Conservation (phyloP, 129 eudicot species). For the Flaveria ramosissima region DNA sequence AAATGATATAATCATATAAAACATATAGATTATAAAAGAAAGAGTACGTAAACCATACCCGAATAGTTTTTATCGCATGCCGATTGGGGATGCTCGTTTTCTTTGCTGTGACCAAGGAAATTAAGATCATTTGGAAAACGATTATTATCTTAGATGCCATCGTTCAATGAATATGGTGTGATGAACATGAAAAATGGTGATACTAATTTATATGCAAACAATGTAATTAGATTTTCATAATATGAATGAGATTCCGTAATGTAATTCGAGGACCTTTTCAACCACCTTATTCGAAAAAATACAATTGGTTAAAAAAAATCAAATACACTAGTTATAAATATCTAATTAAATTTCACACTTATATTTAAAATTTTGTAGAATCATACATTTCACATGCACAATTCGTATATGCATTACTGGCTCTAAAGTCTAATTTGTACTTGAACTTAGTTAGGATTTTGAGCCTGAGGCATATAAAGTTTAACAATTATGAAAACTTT, state of each 20-base stretch:
- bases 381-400: not conserved
- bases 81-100: slow-evolving; percentile 1
- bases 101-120: slow-evolving; percentile 24
- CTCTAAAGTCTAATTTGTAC: not conserved
- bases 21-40: not conserved
- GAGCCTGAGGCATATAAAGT: no score
- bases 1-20: not conserved
- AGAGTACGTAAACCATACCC: not conserved
- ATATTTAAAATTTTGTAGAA: not conserved
- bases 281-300: not conserved
- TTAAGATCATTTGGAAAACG: slow-evolving; percentile 16
- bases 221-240: not conserved
- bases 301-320: not conserved
- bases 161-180: not conserved
- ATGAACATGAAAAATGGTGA: slow-evolving; percentile 13
- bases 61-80: slow-evolving; percentile 26
- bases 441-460: no score
- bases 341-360: not conserved
- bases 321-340: not conserved
- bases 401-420: not conserved
- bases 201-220: slow-evolving; percentile 16
- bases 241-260: slow-evolving; percentile 6
- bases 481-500: no score
- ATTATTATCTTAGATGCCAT: slow-evolving; percentile 30
- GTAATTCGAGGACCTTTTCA: not conserved